Evolutionary conservation across 148 eudicot genomes (phyloP).

Genomic region (Nepenthes gracilis): DNA sequence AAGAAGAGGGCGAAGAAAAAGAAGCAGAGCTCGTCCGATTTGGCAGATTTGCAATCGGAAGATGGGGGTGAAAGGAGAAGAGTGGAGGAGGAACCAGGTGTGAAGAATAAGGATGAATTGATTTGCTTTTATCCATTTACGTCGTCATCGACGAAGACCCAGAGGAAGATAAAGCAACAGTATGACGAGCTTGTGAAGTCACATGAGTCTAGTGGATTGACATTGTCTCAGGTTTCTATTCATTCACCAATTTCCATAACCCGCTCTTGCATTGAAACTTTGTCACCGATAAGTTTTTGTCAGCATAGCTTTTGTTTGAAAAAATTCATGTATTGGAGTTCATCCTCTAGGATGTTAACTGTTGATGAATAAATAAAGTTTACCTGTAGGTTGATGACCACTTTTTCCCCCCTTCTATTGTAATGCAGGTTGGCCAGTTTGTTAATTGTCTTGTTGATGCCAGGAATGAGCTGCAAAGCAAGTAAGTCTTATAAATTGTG

Average conservation of each 20-base stretch:
- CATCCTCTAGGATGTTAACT: no score
- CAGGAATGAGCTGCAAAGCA: constrained; percentile 46
- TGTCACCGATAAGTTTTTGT: no score
- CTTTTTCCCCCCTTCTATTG: background rate
- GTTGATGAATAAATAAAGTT: no score
- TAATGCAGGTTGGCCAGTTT: constrained; percentile 54
- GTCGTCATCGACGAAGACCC: constrained; percentile 45
- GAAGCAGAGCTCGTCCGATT: constrained; percentile 10
- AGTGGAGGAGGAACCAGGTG: background rate
- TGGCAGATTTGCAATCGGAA: constrained; percentile 7
- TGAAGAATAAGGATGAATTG: constrained; percentile 26
- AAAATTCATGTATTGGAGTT: no score
- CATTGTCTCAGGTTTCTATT: constrained; percentile 46
- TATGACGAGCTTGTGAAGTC: constrained; percentile 67
- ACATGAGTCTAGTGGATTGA: constrained; percentile 42
- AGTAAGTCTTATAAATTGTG: constrained; percentile 28
- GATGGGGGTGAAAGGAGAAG: constrained; percentile 1
- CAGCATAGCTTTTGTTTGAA: no score
- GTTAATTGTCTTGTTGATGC: constrained; percentile 57
- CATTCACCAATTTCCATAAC: background rate
- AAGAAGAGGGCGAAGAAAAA: constrained; percentile 35
- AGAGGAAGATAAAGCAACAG: constrained; percentile 59
- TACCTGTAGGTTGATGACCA: background rate
- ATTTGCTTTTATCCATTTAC: constrained; percentile 60
- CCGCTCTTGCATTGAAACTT: background rate